Conservation (phyloP, 768 basidiomycete species). For the Lactifluus piperatus region DNA sequence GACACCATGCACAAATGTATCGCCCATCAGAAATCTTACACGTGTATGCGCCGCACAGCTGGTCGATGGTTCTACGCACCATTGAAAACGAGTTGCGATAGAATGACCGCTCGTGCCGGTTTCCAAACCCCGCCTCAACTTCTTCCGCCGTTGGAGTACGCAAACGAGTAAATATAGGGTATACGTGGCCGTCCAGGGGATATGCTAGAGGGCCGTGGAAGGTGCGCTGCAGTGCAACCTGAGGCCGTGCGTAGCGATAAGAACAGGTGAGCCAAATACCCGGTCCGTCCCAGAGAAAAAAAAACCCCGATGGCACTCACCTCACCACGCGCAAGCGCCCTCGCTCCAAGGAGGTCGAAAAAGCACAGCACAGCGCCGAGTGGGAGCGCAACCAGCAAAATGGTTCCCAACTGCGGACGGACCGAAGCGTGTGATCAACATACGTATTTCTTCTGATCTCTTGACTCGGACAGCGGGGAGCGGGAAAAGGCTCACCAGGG, state of each 20-base stretch:
- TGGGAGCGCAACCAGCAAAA: constrained; percentile 68
- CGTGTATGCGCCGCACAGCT: constrained; percentile 3
- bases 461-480: no score
- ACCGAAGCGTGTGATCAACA: background rate
- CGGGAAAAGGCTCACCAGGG: constrained; percentile 44
- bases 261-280: background rate
- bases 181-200: constrained; percentile 54
- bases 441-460: background rate
- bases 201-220: constrained; percentile 65
- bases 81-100: constrained; percentile 77
- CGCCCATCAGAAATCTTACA: constrained; percentile 8
- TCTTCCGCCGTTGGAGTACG: constrained; percentile 42
- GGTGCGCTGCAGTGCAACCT: constrained; percentile 58
- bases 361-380: constrained; percentile 73
- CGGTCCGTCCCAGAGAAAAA: background rate
- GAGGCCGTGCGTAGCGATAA: background rate
- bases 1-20: background rate
- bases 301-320: constrained; percentile 31
- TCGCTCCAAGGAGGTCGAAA: constrained; percentile 65
- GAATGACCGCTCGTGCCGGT: constrained; percentile 53
- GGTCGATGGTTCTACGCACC: constrained; percentile 35
- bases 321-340: constrained; percentile 64
- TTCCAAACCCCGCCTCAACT: constrained; percentile 36
- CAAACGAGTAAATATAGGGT: constrained; percentile 65
- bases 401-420: constrained; percentile 67